Evolutionary conservation across 306 rosid genomes (phyloP), one percentile per base, ranked within the genome.

Genomic region (Cicer cuneatum): DNA sequence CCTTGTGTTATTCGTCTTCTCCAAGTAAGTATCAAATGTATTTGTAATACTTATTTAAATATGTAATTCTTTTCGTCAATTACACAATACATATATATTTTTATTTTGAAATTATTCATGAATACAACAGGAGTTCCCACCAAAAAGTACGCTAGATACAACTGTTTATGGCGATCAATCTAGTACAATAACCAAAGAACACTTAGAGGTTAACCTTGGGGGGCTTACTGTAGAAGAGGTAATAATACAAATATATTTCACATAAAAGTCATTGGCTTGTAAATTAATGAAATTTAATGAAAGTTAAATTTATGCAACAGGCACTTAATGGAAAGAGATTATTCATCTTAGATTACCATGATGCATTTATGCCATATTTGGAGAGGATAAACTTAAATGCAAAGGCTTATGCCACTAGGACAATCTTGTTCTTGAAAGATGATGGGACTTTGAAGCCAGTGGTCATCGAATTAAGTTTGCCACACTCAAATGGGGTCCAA

Each of bases 391-490:
- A 89, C 61, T 7, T 16, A 10, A 80, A 43, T 16, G 56, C 83
- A 45, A 89, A 79, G 84, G 88, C 82, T 18, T 90, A 88, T 71
- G 92, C 91, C 5, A 86, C 81, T 0, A 86, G 96, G 48, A 88
- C 98, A 10, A 53, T 92, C 41, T 78, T 88, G 5, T 88, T 88
- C 79, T 83, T 90, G 76, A 78, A 83, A 83, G 81, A 82, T 5
- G 86, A 88, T 82, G 91, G 94, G 6, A 78, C 92, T 53, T 79
- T 92, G 69, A 90, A 79, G 79, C 98, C 98, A 62, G 12, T 92
- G 52, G 96, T 81, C 6, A 87, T 89, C 5, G 93, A 90, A 63
- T 74, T 90, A 33, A 87, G 92, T 63, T 75, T 84, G 66, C 93
- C 96, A 2, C 86, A 86, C 47, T 87, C 88, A 29, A 51, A 68